A percentile compares a stretch with the other conserved stretches of the same genome.
Conservation (phyloP, 495 filamentous ascomycete genomes). For the Poronia punctata region DNA sequence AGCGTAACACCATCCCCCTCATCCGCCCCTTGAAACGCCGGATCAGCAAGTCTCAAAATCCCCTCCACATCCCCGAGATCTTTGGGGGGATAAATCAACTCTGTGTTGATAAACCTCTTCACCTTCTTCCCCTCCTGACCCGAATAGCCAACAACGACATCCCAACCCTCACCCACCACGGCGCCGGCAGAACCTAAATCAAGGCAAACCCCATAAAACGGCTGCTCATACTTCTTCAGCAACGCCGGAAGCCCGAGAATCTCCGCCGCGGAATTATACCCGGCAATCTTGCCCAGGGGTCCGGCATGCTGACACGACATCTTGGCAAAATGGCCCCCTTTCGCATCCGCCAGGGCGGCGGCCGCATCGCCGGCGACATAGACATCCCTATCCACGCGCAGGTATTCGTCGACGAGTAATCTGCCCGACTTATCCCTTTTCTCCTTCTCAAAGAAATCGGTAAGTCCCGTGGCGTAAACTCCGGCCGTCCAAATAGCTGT, state of each 20-base stretch:
- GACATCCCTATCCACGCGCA: conserved; percentile 14
- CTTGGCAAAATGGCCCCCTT: conserved; percentile 4
- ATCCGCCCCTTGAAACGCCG: conserved; percentile 4
- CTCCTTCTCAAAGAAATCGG: no score
- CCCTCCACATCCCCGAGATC: conserved; percentile 5
- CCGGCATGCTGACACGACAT: conserved; percentile 32
- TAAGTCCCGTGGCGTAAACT: no score
- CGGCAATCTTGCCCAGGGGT: conserved; percentile 22
- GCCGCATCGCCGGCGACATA: conserved; percentile 20
- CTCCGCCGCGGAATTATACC: conserved; percentile 25
- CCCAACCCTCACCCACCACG: conserved; percentile 18
- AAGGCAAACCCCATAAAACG: conserved; percentile 17
- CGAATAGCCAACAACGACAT: conserved; percentile 5
- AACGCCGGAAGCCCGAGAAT: not conserved
- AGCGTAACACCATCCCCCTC: not conserved
- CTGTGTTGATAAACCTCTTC: conserved; percentile 18
- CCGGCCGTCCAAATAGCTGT: conserved; percentile 21
- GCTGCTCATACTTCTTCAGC: conserved; percentile 17
- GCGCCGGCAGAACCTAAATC: conserved; percentile 20
- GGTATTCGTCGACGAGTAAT: conserved; percentile 11
- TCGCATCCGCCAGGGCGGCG: conserved; percentile 11
- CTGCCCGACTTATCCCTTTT: conserved; percentile 13
- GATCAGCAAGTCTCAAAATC: conserved; percentile 16
- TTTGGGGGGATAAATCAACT: conserved; percentile 20
- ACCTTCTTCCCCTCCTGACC: conserved; percentile 18